phyloP scores from a whole-genome alignment of 345 rosid genomes.

The Moricandia moricandioides region DNA sequence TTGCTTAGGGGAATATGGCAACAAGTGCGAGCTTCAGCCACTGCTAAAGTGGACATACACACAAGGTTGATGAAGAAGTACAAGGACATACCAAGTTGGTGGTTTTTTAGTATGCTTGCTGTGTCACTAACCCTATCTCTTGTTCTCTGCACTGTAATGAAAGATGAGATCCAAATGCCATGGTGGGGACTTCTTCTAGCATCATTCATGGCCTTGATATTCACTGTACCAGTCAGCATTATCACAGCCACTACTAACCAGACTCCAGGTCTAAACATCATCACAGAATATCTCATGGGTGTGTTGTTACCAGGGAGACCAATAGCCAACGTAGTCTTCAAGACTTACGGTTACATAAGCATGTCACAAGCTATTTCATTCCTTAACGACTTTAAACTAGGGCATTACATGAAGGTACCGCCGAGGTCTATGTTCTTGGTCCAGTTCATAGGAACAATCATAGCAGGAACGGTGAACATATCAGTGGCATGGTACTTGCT shows the following conservation, averaged over 20 bases:
- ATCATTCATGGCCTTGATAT: constrained; percentile 45
- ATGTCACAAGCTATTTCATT: constrained; percentile 58
- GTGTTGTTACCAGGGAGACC: constrained; percentile 57
- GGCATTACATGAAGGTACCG: constrained; percentile 63
- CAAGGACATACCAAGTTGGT: constrained; percentile 55
- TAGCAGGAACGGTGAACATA: constrained; percentile 52
- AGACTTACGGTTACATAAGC: constrained; percentile 54
- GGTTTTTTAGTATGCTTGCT: constrained; percentile 46
- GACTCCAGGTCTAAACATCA: constrained; percentile 55
- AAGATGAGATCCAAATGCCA: constrained; percentile 58
- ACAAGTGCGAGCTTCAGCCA: constrained; percentile 49
- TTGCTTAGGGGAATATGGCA: constrained; percentile 44
- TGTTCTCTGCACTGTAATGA: constrained; percentile 48
- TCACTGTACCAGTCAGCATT: constrained; percentile 57
- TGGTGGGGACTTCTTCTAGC: constrained; percentile 71
- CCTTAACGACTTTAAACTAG: constrained; percentile 59
- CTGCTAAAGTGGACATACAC: constrained; percentile 52
- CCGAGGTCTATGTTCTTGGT: constrained; percentile 56
- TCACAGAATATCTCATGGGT: constrained; percentile 65
- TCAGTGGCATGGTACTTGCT: constrained; percentile 55
- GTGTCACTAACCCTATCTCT: constrained; percentile 46
- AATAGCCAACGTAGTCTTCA: constrained; percentile 58
- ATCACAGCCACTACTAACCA: constrained; percentile 61
- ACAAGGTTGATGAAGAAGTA: constrained; percentile 64
- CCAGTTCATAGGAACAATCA: constrained; percentile 51